Percentiles rank a stretch among this genome's conserved stretches.
Evolutionary conservation across 139 green algal species (phyloP).

Genomic region (Micromonas commoda): DNA sequence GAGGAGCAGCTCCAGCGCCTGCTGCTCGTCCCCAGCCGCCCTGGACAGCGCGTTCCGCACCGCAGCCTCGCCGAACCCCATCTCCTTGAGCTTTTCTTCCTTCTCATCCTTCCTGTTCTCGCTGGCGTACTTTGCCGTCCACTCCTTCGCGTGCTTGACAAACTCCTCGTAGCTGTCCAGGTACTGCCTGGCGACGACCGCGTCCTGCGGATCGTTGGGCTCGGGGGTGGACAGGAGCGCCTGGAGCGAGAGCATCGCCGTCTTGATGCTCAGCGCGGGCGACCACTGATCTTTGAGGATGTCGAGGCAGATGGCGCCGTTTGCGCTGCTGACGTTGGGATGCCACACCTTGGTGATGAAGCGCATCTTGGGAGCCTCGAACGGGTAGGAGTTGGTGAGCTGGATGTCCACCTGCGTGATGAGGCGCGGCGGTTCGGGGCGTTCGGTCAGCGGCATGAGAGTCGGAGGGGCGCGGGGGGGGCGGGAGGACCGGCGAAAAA

Average conservation of each 20-base stretch:
- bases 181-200: constrained; percentile 89
- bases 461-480: not conserved
- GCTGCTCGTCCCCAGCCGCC: constrained; percentile 22
- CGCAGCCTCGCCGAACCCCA: constrained; percentile 35
- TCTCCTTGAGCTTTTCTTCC: constrained; percentile 36
- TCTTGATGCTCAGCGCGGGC: constrained; percentile 69
- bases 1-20: constrained; percentile 32
- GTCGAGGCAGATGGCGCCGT: constrained; percentile 54
- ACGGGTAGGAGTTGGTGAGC: constrained; percentile 76
- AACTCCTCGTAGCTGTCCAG: constrained; percentile 55
- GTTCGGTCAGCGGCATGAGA: not conserved
- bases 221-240: constrained; percentile 83
- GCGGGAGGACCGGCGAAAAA: not conserved
- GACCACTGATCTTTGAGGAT: constrained; percentile 51
- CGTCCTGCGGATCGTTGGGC: constrained; percentile 92
- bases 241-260: constrained; percentile 89
- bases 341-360: constrained; percentile 89
- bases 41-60: constrained; percentile 26
- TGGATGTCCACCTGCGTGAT: constrained; percentile 89
- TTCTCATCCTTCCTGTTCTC: constrained; percentile 26
- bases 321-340: constrained; percentile 47
- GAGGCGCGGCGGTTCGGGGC: constrained; percentile 22
- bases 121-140: constrained; percentile 44
- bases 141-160: constrained; percentile 54
- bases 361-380: constrained; percentile 95